Evolutionary conservation across 345 rosid genomes (phyloP), one percentile per base, ranked within the genome.

Genomic region (Eucalyptus dawsonii): DNA sequence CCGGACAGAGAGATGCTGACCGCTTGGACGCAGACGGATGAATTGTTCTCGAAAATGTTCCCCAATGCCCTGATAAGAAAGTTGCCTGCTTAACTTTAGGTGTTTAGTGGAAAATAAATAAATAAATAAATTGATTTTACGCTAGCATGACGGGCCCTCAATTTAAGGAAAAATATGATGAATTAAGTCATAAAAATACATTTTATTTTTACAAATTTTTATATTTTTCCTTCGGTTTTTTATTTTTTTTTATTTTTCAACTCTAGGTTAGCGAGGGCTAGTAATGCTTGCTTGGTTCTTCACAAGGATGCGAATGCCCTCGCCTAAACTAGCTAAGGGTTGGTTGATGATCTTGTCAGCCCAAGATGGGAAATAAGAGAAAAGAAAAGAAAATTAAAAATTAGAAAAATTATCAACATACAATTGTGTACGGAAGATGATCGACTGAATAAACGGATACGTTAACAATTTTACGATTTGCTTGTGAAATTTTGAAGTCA

Each of bases 381-480:
- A 53, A 8, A 53, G 10, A 53, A 19, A 53, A 10, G 22, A 56
- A 22, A 56, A 1, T 9, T 17, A 58, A 58, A 25, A 58, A 25
- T 50, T 50, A 14, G 0, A 60, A 60, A 60, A 60, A 60, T 60
- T 5, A 60, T 60, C 16, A 25, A 27, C 14, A 27, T 60, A 0
- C 2, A 53, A 19, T 0, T 53, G 0, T 19, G 58, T 53, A 53
- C 0, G 2, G 24, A 53, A 53, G 0, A 53, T 53, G 56, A 1
- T 8, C 0, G 9, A 2, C 0, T 19, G 2, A 8, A 53, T 19
- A 53, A 25, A 53, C 1, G 2, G 10, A 0, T 11, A 60, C 1
- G 1, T 11, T 27, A 24, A 2, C 31, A 10, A 60, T 60, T 25
- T 60, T 58, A 49, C 14, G 5, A 24, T 22, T 56, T 56, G 29